Base-by-base conservation (phyloP, 495 filamentous ascomycete species). In the Aspergillus homomorphus region DNA sequence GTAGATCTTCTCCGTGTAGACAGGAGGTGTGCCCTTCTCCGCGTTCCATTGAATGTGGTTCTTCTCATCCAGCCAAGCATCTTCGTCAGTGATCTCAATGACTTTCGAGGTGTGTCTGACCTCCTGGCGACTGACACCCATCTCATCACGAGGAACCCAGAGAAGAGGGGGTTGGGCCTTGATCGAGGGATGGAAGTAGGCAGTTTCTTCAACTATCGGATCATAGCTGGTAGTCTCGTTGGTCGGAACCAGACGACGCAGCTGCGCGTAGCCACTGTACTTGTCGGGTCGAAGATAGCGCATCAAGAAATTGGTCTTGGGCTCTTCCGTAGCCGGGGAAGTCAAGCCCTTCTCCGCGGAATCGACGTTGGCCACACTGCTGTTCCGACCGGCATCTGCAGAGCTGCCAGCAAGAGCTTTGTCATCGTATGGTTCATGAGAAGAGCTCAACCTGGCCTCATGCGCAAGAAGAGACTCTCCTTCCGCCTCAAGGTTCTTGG, bases 71-170 rank as follows among this genome's bases (percentile, higher is more conserved):
- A 97, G 74, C 60, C 79, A 84, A 38, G 91, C 89, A 21, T 88
- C 90, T 66, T 95, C 88, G 71, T 97, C 91, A 0, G 88, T 91
- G 61, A 91, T 92, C 4, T 84, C 80, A 49, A 96, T 88, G 43
- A 89, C 86, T 58, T 80, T 82, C 62, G 77, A 74, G 16, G 86
- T 89, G 65, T 92, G 87, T 18, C 75, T 75, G 48, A 92, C 76
- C 77, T 96, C 92, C 73, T 92, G 87, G 69, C 78, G 80, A 44
- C 84, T 89, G 43, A 96, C 80, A 50, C 92, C 92, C 56, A 87
- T 76, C 1, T 79, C 71, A 65, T 97, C 92, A 50, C 80, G 78
- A 6, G 91, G 89, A 56, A 97, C 87, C 92, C 92, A 96, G 24
- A 97, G 77, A 42, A 92, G 71, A 21, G 90, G 89, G 1, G 85